Evolutionary conservation across 306 rosid species (phyloP).

Genomic region (Vigna reflexopilosa): DNA sequence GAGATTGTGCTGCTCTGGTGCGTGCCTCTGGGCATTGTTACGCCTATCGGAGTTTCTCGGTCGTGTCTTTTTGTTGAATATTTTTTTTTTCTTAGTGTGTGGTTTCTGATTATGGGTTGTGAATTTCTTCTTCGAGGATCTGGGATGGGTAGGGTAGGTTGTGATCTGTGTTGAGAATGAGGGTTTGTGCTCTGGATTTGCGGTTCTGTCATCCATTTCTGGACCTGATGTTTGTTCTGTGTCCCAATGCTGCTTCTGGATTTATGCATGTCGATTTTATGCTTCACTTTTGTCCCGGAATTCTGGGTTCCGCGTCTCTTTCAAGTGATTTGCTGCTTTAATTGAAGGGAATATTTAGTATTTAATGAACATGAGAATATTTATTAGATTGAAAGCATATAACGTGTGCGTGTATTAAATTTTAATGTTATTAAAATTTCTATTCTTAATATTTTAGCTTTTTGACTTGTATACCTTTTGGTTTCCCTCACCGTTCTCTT

Average conservation of each 20-base stretch:
- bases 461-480: conserved; percentile 6
- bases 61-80: conserved; percentile 30
- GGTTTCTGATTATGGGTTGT: conserved; percentile 36
- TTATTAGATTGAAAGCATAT: neutral
- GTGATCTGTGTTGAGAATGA: conserved; percentile 42
- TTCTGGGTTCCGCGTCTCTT: conserved; percentile 9
- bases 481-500: neutral
- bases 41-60: conserved; percentile 37
- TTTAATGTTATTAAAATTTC: neutral
- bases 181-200: conserved; percentile 31
- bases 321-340: conserved; percentile 11
- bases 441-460: neutral
- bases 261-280: conserved; percentile 56
- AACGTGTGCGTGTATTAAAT: neutral
- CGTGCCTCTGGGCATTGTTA: conserved; percentile 41
- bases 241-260: conserved; percentile 30
- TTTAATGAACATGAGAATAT: neutral
- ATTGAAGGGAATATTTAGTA: neutral
- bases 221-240: conserved; percentile 27
- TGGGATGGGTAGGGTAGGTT: conserved; percentile 40
- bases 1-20: neutral
- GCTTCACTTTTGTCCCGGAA: conserved; percentile 18
- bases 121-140: conserved; percentile 38
- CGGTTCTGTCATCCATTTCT: conserved; percentile 34
- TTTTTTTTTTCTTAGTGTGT: conserved; percentile 17